Conservation (phyloP, 2,329 filamentous ascomycete genomes). For the Cadophora sp. region DNA sequence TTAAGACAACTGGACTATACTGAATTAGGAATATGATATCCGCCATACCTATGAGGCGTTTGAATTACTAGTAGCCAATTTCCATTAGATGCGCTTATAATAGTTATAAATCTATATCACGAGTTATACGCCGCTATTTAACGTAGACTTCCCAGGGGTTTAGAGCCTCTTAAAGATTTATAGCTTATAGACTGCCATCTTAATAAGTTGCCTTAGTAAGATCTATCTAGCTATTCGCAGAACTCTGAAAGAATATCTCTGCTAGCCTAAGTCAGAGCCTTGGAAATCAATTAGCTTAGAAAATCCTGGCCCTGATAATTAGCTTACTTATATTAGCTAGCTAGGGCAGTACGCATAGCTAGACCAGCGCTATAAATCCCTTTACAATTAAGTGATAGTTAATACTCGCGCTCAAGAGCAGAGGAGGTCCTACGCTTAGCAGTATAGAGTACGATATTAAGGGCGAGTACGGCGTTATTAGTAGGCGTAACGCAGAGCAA, state of each 20-base stretch:
- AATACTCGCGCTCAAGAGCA: slow-evolving; percentile 3
- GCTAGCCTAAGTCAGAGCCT: background rate
- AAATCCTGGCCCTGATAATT: background rate
- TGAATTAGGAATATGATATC: too few species aligned
- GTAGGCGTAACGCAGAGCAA: background rate
- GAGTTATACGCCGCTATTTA: too few species aligned
- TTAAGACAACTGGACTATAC: too few species aligned
- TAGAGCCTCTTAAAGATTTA: background rate
- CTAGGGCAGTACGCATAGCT: background rate
- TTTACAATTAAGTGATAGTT: background rate
- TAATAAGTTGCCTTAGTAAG: background rate
- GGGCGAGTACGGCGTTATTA: background rate
- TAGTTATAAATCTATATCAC: too few species aligned
- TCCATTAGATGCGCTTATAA: too few species aligned
- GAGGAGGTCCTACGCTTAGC: background rate
- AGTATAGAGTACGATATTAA: slow-evolving; percentile 1
- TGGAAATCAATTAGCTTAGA: background rate
- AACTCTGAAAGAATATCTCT: background rate
- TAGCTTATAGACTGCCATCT: background rate
- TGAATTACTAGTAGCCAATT: too few species aligned
- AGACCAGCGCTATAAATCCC: slow-evolving; percentile 10
- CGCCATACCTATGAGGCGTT: too few species aligned
- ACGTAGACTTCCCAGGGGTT: background rate
- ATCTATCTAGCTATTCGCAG: background rate
- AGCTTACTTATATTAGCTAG: background rate